Percentiles rank a stretch among this genome's conserved stretches.
phyloP scores from a whole-genome alignment of 768 basidiomycete genomes.

The Lactarius hengduanensis region DNA sequence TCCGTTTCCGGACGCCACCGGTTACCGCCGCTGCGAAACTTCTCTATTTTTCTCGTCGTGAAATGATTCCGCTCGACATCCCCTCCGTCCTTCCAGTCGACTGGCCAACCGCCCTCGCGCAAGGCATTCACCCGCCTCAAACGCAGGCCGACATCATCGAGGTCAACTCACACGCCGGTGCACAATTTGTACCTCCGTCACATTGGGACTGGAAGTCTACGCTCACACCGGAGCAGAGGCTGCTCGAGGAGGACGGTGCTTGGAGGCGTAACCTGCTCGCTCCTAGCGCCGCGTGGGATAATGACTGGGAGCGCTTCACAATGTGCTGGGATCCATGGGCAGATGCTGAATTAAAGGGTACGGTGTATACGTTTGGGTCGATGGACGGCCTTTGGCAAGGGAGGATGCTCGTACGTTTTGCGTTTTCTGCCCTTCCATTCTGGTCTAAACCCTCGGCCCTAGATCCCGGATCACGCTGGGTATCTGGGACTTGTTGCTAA shows the following conservation, averaged over 20 bases:
- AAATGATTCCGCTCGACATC: conserved; percentile 43
- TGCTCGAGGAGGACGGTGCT: conserved; percentile 31
- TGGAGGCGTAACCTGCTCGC: conserved; percentile 32
- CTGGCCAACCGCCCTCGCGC: conserved; percentile 36
- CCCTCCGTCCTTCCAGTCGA: conserved; percentile 42
- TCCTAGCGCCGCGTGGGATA: conserved; percentile 51
- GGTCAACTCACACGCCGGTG: conserved; percentile 46
- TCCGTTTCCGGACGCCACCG: conserved; percentile 42
- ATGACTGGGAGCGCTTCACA: conserved; percentile 55
- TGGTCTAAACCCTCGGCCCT: conserved; percentile 14
- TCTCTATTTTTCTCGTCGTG: conserved; percentile 58
- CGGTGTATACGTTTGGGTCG: conserved; percentile 49
- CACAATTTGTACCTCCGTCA: conserved; percentile 35
- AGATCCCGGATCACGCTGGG: conserved; percentile 38
- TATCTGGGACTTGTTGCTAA: conserved; percentile 35
- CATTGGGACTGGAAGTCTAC: conserved; percentile 33
- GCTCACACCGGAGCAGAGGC: conserved; percentile 31
- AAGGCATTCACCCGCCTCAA: conserved; percentile 37
- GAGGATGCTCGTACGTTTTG: conserved; percentile 52
- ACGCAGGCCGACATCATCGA: conserved; percentile 62
- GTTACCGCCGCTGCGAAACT: conserved; percentile 59
- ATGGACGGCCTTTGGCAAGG: conserved; percentile 64
- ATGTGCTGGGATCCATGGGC: conserved; percentile 45
- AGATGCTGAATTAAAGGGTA: conserved; percentile 34
- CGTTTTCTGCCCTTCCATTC: conserved; percentile 8